Base-by-base conservation (phyloP, 106 monocot species). In the Chionographis japonica region DNA sequence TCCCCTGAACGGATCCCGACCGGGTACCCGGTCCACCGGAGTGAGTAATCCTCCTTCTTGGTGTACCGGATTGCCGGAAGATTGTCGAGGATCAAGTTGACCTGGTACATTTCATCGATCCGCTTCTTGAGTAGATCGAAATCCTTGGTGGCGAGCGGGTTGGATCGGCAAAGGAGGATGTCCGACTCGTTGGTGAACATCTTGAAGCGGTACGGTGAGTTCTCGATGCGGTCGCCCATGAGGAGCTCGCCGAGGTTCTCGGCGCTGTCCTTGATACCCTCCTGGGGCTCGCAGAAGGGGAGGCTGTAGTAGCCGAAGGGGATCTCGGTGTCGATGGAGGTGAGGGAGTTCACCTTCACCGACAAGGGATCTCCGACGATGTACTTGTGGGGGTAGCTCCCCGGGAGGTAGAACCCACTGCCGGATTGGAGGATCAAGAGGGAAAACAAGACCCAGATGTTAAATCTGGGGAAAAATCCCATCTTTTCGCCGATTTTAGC, bases 221-320 rank as follows among this genome's bases (percentile, higher is more conserved):
- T 71, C 66, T 71, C 71, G 53, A 84, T 79, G 38, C 84, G 75
- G 50, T 84, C 84, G 54, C 84, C 84, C 72, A 84, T 75, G 49
- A 84, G 75, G 50, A 84, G 71, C 72, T 84, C 79, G 43, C 84
- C 84, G 41, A 84, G 84, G 71, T 75, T 71, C 71, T 77, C 77
- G n/a, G 77, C 77, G 59, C 40, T 40, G 58, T 60, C 63, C 13
- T 39, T 63, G 36, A 66, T 16, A 39, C 77, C 77, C 6, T 54
- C 71, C 16, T 20, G 50, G 10, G 77, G 77, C 14, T 4, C 38
- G 65, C 71, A 71, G 65, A 66, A 71, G 40, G 77, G 77, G 52
- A 71, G 77, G 57, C 73, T 64, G 74, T 83, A 83, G 74, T 83
- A 84, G 65, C 61, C 17, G 76, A 68, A 84, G 40, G 84, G 84